Conservation (phyloP, 2,329 filamentous ascomycete genomes). For the Pseudogymnoascus sp. region DNA sequence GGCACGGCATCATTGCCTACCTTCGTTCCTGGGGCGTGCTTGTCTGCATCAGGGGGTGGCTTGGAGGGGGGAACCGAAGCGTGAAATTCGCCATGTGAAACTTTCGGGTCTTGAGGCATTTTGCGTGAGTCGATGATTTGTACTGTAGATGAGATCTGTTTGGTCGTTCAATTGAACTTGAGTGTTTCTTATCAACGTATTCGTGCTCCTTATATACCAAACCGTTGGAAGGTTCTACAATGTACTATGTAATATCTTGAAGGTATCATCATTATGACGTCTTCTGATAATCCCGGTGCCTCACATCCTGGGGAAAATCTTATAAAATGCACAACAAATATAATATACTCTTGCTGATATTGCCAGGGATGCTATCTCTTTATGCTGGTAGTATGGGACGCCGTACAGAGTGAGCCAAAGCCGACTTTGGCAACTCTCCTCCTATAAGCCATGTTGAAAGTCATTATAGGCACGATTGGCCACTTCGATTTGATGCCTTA, state of each 20-base stretch:
- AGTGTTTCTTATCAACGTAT: not conserved
- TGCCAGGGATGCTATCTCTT: not conserved
- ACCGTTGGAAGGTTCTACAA: not conserved
- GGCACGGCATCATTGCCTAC: constrained; percentile 51
- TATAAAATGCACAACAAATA: not conserved
- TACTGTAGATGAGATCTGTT: not conserved
- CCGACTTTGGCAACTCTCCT: not conserved
- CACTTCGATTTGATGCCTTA: not conserved
- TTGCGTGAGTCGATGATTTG: not conserved
- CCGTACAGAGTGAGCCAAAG: not conserved
- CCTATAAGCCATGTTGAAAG: not conserved
- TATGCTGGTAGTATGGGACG: not conserved
- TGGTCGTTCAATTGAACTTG: not conserved
- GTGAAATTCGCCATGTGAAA: constrained; percentile 49
- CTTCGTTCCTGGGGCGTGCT: constrained; percentile 58
- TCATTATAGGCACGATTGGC: not conserved
- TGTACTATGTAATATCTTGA: not conserved
- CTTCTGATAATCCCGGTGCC: not conserved
- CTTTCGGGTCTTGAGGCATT: constrained; percentile 39
- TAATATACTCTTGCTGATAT: not conserved
- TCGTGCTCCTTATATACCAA: not conserved
- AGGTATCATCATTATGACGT: not conserved
- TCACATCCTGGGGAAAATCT: not conserved
- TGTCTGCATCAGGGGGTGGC: constrained; percentile 38
- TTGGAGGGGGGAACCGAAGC: constrained; percentile 42